Evolutionary conservation across 2,329 filamentous ascomycete species (phyloP), one percentile per base, ranked within the genome.

Genomic region (Ophiostoma perfectum): DNA sequence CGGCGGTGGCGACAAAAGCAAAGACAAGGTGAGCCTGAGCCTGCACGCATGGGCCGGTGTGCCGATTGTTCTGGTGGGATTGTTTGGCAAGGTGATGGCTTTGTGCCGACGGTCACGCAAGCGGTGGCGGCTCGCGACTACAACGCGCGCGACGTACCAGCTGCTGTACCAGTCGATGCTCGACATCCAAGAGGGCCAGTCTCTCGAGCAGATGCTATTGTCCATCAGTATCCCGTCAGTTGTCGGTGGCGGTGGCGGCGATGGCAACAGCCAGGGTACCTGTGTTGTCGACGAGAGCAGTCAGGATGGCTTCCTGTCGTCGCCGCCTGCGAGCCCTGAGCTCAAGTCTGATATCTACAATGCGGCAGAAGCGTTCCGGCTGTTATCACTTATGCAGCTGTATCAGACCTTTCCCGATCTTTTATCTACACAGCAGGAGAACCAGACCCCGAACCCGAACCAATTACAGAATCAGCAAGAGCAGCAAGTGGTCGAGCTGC

Each of bases 21-120:
- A 64, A 27, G 39, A 45, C 42, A 64, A 64, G n/a, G 63, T 42
- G 18, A 45, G 63, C 9, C 63, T 71, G 42, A 64, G 44, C 9
- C 74, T 76, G 1, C 78, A 80, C 68, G 76, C 78, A 0, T 80
- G 78, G 78, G 79, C 77, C 0, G 78, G 78, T 0, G 75, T 79
- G 4, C 79, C 79, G 0, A 74, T 76, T 0, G 71, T 72, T 0
- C 73, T 78, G 0, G 75, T 77, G 0, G 74, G 74, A 1, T 69
- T 80, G 1, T 76, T 80, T 7, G 76, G 76, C 0, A 75, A 76
- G n/a, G 75, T 76, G 0, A 74, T 80, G 65, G 72, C 75, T 1
- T 73, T 80, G 1, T 80, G 78, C 16, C 76, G 78, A 1, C 74
- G 74, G 5, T 79, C 77, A 4, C 74, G 78, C 0, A 73, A 74